Conservation (phyloP, 75 land plant species). For the Ceratopteris richardii region DNA sequence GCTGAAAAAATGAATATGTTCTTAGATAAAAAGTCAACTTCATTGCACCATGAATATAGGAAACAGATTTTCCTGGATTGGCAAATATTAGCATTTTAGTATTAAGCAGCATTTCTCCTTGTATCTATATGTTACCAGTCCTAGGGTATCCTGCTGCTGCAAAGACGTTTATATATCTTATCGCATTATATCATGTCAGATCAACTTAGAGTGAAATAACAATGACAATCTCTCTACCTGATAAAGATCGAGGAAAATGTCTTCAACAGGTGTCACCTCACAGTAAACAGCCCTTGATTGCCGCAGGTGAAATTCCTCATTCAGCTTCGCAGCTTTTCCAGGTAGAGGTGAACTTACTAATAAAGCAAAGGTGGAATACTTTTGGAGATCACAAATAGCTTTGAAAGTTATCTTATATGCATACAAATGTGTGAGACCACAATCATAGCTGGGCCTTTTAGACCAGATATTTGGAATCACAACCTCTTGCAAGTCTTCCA, state of each 20-base stretch:
- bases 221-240: slow-evolving; percentile 73
- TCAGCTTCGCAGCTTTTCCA: slow-evolving; percentile 41
- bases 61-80: too few relatives aligned
- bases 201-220: too few relatives aligned
- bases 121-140: too few relatives aligned
- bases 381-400: slow-evolving; percentile 49
- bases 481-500: slow-evolving; percentile 4
- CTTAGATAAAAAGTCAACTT: too few relatives aligned
- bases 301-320: slow-evolving; percentile 56
- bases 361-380: slow-evolving; percentile 63
- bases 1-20: too few relatives aligned
- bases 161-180: too few relatives aligned
- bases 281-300: slow-evolving; percentile 56
- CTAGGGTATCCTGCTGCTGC: too few relatives aligned
- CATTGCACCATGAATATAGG: too few relatives aligned
- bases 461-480: slow-evolving; percentile 2
- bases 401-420: slow-evolving; percentile 44
- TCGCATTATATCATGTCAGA: too few relatives aligned
- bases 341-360: slow-evolving; percentile 62
- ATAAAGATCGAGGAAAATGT: slow-evolving; percentile 28
- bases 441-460: background rate
- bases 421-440: slow-evolving; percentile 19
- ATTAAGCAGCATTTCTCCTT: too few relatives aligned
- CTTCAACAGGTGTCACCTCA: slow-evolving; percentile 34
- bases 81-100: too few relatives aligned